These are phyloP conservation scores for Favolaschia claudopus DNA, from an alignment of 768 basidiomycete genomes.

Conservation along the genomic window DNA sequence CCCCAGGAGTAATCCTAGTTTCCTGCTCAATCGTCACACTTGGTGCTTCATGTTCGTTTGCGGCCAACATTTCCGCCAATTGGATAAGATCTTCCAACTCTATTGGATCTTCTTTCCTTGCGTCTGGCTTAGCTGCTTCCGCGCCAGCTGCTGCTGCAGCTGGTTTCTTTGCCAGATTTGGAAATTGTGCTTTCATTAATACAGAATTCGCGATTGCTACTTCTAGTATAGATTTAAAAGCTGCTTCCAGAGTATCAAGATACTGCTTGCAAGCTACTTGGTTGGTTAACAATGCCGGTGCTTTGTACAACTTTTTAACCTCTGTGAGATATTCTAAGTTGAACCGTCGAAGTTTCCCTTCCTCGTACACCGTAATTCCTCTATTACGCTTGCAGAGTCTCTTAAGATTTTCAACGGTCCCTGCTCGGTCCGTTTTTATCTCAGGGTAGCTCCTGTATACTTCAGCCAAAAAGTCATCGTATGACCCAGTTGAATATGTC, in stretches of 20 bases:
- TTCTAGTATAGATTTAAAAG: neutral
- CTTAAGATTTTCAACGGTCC: neutral
- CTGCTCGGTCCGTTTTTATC: neutral
- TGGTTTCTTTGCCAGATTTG: too few relatives aligned
- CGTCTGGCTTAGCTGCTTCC: neutral
- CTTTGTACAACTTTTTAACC: neutral
- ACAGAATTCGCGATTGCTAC: neutral
- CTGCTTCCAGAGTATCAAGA: neutral
- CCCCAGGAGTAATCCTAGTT: too few relatives aligned
- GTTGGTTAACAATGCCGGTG: neutral
- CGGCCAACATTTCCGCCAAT: neutral
- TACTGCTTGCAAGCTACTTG: neutral
- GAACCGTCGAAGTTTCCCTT: neutral
- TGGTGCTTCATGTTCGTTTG: neutral
- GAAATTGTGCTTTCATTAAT: too few relatives aligned
- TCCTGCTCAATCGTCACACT: too few relatives aligned
- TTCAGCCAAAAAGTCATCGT: neutral
- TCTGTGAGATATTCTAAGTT: neutral
- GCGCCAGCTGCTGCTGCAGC: too few relatives aligned
- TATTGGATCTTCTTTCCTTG: neutral
- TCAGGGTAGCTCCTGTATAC: neutral
- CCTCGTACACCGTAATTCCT: neutral
- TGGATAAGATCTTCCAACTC: neutral
- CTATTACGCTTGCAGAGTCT: neutral
- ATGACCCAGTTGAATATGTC: neutral